Evolutionary conservation across 257 asterid species (phyloP).

Genomic region (Thymus mandschuricus): DNA sequence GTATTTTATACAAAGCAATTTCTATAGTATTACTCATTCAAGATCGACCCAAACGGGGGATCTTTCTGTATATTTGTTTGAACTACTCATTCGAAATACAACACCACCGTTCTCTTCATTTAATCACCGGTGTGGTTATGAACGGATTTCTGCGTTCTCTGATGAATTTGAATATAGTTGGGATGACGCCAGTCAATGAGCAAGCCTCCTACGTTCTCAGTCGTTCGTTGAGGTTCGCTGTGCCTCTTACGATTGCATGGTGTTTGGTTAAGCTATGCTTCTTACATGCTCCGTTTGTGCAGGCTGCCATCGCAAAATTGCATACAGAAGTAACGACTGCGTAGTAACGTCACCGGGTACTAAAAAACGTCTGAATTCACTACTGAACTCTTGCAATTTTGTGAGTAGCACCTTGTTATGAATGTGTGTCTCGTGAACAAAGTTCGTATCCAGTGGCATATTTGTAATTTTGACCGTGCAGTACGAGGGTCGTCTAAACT

Average conservation of each 20-base stretch:
- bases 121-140: background rate
- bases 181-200: background rate
- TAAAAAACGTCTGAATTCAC: too few relatives aligned
- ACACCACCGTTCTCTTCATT: background rate
- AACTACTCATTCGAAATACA: constrained; percentile 16
- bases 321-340: background rate
- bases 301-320: background rate
- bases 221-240: background rate
- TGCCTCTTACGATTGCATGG: background rate
- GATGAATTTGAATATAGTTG: background rate
- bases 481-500: background rate
- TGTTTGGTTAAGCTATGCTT: background rate
- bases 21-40: constrained; percentile 1
- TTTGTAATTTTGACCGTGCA: background rate
- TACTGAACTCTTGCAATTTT: too few relatives aligned
- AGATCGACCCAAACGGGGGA: constrained; percentile 1
- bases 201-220: background rate
- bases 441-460: background rate
- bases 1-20: background rate
- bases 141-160: too few relatives aligned
- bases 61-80: constrained; percentile 31
- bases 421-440: background rate
- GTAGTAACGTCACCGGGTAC: background rate
- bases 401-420: background rate
- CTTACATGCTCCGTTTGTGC: background rate